Evolutionary conservation across 176 grass and related monocot genomes (phyloP), one percentile per base, ranked within the genome.

Genomic region (Raddia distichophylla): DNA sequence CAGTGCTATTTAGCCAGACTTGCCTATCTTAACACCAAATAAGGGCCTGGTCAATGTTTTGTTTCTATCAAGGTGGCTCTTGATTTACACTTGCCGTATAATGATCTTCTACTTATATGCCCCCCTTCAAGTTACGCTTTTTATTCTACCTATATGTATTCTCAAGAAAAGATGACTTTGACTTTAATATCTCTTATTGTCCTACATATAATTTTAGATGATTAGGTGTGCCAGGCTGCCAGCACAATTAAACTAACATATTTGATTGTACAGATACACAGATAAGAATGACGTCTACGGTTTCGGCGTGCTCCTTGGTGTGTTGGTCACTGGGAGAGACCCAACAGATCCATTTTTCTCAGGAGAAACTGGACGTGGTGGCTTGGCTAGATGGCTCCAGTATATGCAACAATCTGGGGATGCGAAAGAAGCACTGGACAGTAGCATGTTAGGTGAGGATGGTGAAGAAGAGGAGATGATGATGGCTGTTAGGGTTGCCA

Each of bases 201-300:
- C 42, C 5, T 20, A 15, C 10, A 18, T 73, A 58, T 53, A 27
- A 16, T 65, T 83, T 77, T 16, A 54, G 0, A 18, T 64, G 40
- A 55, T 71, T 44, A n/a, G 68, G 35, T 59, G 58, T 61, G 20
- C n/a, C n/a, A n/a, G n/a, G n/a, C n/a, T n/a, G n/a, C n/a, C 19
- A 13, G 12, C 7, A 34, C 16, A 46, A 62, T 61, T 81, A 58
- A 62, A 67, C 43, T 77, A 22, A 64, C 42, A 59, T 51, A 34
- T 40, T 76, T 44, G 6, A 56, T 86, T 48, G 57, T 57, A 44
- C 83, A 99, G 97, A 60, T 99, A 96, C 77, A 99, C 97, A 18
- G 97, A 99, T 64, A 99, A 99, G 89, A 96, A 93, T 51, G 97
- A 99, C 80, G 76, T 99, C 1, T 99, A 96, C 45, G 87, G 91